These are phyloP conservation scores for Talaromyces pinophilus DNA, from an alignment of 2,329 filamentous ascomycete genomes.

Conservation along the genomic window DNA sequence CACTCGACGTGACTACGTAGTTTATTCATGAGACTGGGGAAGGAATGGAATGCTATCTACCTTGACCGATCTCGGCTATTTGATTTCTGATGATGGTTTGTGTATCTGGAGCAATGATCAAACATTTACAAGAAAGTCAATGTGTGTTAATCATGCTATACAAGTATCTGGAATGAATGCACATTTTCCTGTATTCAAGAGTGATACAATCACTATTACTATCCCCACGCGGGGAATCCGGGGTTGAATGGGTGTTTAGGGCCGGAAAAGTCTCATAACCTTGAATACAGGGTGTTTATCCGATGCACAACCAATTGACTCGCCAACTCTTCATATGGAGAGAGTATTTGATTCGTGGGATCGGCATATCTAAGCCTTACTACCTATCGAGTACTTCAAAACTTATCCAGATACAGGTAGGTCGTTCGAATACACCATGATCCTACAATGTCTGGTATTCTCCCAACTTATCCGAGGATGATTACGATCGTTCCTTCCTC, in stretches of 20 bases:
- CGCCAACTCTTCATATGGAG: neutral
- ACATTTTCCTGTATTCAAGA: neutral
- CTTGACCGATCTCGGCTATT: neutral
- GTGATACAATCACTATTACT: neutral
- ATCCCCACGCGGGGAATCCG: neutral
- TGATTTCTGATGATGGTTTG: neutral
- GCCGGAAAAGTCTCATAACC: neutral
- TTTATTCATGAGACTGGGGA: neutral
- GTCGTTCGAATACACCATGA: neutral
- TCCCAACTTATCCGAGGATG: neutral
- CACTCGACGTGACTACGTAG: neutral
- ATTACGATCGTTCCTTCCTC: no score
- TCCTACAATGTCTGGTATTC: neutral
- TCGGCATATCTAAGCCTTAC: neutral
- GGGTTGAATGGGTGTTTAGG: neutral
- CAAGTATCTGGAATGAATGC: neutral
- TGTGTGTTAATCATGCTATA: neutral
- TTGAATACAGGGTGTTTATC: neutral
- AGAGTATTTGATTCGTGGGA: neutral
- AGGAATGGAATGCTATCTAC: neutral
- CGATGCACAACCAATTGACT: neutral
- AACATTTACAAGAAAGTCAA: neutral
- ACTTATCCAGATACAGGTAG: neutral
- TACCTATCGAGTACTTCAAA: neutral
- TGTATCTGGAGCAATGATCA: neutral